phyloP scores from a whole-genome alignment of 345 rosid genomes.

The Populus tremula region DNA sequence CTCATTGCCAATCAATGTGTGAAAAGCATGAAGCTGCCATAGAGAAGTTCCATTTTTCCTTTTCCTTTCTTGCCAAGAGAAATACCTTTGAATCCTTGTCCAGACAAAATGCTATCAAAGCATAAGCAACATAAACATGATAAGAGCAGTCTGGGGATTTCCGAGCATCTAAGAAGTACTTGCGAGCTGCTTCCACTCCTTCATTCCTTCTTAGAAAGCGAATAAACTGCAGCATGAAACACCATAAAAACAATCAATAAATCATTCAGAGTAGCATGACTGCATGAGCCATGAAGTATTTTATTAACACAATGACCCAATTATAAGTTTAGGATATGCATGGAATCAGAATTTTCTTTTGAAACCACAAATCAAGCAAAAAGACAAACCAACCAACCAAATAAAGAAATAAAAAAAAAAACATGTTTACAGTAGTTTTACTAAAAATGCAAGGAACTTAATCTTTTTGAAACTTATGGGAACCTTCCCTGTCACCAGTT shows the following conservation, averaged over 20 bases:
- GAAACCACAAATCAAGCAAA: neutral
- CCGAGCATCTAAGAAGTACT: slow-evolving; percentile 82
- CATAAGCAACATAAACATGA: slow-evolving; percentile 93
- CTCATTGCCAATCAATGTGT: neutral
- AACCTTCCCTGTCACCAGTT: neutral
- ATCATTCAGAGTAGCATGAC: neutral
- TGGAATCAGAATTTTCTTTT: neutral
- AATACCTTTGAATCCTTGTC: slow-evolving; percentile 90
- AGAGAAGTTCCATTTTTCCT: neutral
- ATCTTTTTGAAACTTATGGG: neutral
- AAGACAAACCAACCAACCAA: neutral
- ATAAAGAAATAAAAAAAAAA: neutral
- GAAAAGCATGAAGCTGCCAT: neutral
- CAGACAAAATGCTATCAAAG: slow-evolving; percentile 81
- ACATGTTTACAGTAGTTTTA: neutral
- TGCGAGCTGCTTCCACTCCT: slow-evolving; percentile 95
- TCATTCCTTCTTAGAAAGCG: slow-evolving; percentile 86
- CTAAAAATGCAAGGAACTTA: no score
- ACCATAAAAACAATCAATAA: neutral
- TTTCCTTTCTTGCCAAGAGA: neutral
- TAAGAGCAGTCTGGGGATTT: slow-evolving; percentile 81
- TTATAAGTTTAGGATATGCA: neutral
- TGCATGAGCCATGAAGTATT: neutral
- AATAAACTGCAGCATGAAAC: slow-evolving; percentile 56
- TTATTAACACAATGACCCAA: neutral